These are phyloP conservation scores for Rhizophora apiculata DNA, from an alignment of 345 rosid genomes.

Conservation along the genomic window DNA sequence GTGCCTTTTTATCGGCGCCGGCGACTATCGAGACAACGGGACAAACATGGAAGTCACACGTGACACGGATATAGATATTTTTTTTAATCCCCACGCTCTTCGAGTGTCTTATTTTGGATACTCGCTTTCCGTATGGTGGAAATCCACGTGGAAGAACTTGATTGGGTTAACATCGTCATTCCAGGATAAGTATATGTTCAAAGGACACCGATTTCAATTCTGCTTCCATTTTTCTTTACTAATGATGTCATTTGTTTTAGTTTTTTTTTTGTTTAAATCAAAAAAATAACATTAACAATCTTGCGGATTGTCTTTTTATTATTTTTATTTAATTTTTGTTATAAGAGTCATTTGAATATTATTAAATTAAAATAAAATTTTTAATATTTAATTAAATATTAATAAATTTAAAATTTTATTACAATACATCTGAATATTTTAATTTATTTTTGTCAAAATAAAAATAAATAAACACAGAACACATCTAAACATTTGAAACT, in stretches of 20 bases:
- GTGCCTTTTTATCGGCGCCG: neutral
- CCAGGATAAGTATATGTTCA: neutral
- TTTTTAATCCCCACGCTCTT: too few relatives aligned
- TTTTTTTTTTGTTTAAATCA: neutral
- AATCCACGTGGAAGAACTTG: conserved; percentile 6
- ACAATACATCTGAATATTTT: too few relatives aligned
- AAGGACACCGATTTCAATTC: neutral
- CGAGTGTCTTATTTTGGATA: neutral
- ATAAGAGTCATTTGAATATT: neutral
- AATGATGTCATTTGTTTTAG: too few relatives aligned
- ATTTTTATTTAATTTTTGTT: too few relatives aligned
- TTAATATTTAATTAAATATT: neutral
- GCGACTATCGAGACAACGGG: conserved; percentile 16
- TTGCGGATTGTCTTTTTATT: too few relatives aligned
- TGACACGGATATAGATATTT: neutral
- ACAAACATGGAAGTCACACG: conserved; percentile 21
- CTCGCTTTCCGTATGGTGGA: neutral
- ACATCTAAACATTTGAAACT: too few relatives aligned
- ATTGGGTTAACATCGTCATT: conserved; percentile 17
- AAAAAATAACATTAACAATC: neutral
- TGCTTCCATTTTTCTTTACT: neutral
- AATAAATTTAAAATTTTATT: neutral
- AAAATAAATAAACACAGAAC: too few relatives aligned
- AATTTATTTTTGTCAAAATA: too few relatives aligned
- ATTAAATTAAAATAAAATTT: too few relatives aligned